A percentile compares a stretch with the other conserved stretches of the same genome.
Conservation (phyloP, 2,329 filamentous ascomycete species). For the Cercospora sp. region DNA sequence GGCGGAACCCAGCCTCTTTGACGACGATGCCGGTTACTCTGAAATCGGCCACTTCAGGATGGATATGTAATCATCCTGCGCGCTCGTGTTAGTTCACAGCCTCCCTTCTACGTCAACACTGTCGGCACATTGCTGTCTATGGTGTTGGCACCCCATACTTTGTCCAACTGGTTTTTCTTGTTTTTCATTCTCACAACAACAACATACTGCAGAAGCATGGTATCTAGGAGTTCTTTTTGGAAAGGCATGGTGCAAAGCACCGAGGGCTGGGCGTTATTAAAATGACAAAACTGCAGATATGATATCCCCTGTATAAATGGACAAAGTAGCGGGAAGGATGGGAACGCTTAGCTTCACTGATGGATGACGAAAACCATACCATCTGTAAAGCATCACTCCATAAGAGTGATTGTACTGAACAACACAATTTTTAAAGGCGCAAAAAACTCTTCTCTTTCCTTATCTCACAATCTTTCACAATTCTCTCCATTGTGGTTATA, state of each 20-base stretch:
- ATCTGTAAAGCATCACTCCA: background rate
- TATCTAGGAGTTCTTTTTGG: constrained; percentile 14
- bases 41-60: constrained; percentile 72
- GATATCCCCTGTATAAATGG: constrained; percentile 23
- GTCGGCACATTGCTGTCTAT: background rate
- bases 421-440: background rate
- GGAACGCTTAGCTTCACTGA: constrained; percentile 17
- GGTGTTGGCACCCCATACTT: constrained; percentile 1
- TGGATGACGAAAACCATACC: background rate
- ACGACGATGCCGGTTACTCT: constrained; percentile 26
- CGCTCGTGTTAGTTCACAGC: constrained; percentile 12
- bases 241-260: constrained; percentile 20
- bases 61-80: constrained; percentile 21
- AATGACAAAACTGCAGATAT: constrained; percentile 27
- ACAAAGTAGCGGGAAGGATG: constrained; percentile 22
- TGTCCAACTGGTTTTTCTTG: constrained; percentile 24
- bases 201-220: constrained; percentile 23
- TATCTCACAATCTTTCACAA: background rate
- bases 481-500: background rate
- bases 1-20: constrained; percentile 41
- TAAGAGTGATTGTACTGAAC: constrained; percentile 4
- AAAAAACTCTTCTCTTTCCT: background rate
- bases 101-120: constrained; percentile 19
- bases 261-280: constrained; percentile 10
- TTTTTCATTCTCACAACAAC: constrained; percentile 14